Evolutionary conservation across 495 filamentous ascomycete species (phyloP), one percentile per base, ranked within the genome.

Genomic region (Entonaema liquescens): DNA sequence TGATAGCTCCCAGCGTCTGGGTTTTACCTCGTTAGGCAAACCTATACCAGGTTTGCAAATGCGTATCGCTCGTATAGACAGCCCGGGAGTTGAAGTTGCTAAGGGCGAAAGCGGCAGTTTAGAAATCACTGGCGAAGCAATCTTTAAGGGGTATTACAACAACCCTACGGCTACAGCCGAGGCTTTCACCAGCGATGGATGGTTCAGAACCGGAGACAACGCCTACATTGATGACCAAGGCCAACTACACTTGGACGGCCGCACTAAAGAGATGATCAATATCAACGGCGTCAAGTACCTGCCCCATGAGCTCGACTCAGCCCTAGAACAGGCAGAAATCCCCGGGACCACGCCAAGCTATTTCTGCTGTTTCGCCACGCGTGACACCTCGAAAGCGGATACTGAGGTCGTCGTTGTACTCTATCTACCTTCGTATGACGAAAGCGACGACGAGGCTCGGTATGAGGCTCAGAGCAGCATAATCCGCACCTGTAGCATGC

Each of bases 161-260:
- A 88, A 92, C 65, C 73, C 76, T 0, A 73, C 80, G 33, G 86
- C 83, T 4, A 92, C 88, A 5, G 75, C 61, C 2, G 78, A 86
- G 21, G 79, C 89, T 0, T 86, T 91, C 55, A 88, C 86, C 1
- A 25, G 31, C 0, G 89, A 92, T 62, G 88, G 89, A 2, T 93
- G 88, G 85, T 91, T 92, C 78, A 83, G 84, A 44, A 92, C 90
- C 1, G 90, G 90, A 1, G 91, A 92, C 65, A 79, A 82, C 29
- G 89, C 68, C 5, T 77, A 78, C 35, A 62, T 86, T 15, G 85
- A 87, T 72, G 52, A 59, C 7, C 74, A 84, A 8, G 85, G 85
- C 21, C 84, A 86, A 57, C 78, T 89, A 25, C 79, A 81, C 65
- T 79, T 90, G 36, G 84, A 81, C 13, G 87, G 88, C 13, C 81